Conservation (phyloP, 202 grass and related monocot genomes). For the Schoenoplectus tabernaemontani region DNA sequence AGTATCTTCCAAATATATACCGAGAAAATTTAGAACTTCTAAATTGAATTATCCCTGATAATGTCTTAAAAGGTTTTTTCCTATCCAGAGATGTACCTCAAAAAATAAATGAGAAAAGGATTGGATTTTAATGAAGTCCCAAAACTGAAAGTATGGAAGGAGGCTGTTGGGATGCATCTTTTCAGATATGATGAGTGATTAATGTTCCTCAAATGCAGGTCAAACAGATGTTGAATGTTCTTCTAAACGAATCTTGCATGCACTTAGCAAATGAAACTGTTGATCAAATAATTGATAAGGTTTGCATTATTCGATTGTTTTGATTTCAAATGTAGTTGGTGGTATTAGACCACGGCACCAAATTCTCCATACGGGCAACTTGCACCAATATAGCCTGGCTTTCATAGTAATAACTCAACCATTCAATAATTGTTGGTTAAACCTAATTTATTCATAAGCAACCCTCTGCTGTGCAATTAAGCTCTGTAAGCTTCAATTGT, state of each 20-base stretch:
- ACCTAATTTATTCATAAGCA: background rate
- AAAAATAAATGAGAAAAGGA: background rate
- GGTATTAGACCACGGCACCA: background rate
- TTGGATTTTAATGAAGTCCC: background rate
- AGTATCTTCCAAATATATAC: background rate
- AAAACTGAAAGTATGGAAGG: background rate
- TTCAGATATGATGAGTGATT: background rate
- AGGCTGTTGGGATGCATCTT: background rate
- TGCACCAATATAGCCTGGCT: background rate
- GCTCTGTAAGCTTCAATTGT: background rate
- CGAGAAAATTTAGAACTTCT: background rate
- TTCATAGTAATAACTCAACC: background rate
- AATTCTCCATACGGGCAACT: background rate
- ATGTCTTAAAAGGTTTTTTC: background rate
- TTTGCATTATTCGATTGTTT: constrained; percentile 24
- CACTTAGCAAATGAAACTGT: constrained; percentile 54
- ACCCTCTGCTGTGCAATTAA: background rate
- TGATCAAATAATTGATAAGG: constrained; percentile 62
- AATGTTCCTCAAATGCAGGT: constrained; percentile 28
- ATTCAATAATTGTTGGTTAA: background rate
- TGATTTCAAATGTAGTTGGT: constrained; percentile 6
- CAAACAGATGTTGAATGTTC: constrained; percentile 57
- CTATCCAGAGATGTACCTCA: background rate
- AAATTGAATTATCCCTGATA: background rate
- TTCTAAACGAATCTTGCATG: constrained; percentile 62